Evolutionary conservation across 2,329 filamentous ascomycete genomes (phyloP).

Genomic region (Pseudogymnoascus sp.): DNA sequence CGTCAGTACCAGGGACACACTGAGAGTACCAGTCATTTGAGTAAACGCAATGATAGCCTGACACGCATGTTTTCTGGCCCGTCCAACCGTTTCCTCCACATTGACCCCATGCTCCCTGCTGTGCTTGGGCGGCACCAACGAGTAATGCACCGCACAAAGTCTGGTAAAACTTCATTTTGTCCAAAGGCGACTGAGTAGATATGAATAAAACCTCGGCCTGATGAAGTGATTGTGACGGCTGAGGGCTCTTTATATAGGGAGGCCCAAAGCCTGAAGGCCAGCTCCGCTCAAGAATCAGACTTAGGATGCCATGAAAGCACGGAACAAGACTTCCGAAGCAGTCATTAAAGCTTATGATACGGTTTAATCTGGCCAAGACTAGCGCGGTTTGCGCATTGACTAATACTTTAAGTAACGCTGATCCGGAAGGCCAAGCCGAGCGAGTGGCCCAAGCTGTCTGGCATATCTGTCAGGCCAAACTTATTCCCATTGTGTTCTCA

Average conservation of each 20-base stretch:
- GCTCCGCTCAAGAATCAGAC: background rate
- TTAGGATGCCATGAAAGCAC: background rate
- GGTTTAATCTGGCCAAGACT: background rate
- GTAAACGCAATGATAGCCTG: slow-evolving; percentile 16
- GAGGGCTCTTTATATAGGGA: background rate
- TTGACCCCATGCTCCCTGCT: slow-evolving; percentile 15
- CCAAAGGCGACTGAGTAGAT: background rate
- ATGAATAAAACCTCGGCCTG: background rate
- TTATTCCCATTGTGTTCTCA: background rate
- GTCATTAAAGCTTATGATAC: background rate
- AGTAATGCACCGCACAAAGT: background rate
- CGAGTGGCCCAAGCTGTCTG: background rate
- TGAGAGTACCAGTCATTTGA: slow-evolving; percentile 20
- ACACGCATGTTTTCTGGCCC: slow-evolving; percentile 16
- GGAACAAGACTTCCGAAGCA: background rate
- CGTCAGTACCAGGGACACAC: slow-evolving; percentile 11
- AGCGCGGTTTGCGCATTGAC: background rate
- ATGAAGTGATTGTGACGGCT: background rate
- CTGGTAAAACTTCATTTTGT: background rate
- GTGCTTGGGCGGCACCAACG: background rate
- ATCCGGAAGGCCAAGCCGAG: background rate
- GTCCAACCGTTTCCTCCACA: slow-evolving; percentile 19
- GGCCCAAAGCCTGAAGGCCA: background rate
- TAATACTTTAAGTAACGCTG: background rate
- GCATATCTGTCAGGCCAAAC: background rate